A percentile compares a stretch with the other conserved stretches of the same genome.
Conservation (phyloP, 2,329 filamentous ascomycete genomes). For the Lachnellula occidentalis region DNA sequence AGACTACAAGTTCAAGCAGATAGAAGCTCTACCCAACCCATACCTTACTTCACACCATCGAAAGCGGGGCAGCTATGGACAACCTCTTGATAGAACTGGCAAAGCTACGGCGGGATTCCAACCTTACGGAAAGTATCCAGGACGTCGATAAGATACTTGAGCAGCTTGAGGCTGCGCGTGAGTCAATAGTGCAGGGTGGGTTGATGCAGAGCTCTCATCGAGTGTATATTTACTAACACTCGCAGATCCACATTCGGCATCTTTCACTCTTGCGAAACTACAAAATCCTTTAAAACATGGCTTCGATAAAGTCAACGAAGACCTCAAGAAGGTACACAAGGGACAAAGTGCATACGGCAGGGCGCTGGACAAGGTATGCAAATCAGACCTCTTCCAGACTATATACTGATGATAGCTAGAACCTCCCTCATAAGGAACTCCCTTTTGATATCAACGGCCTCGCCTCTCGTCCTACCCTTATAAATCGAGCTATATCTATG, state of each 20-base stretch:
- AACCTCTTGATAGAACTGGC: constrained; percentile 28
- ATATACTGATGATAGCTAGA: constrained; percentile 18
- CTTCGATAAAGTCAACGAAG: constrained; percentile 74
- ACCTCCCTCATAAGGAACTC: constrained; percentile 49
- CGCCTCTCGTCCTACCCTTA: constrained; percentile 65
- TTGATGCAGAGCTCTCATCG: constrained; percentile 5
- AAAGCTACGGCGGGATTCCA: constrained; percentile 29
- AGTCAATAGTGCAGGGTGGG: constrained; percentile 66
- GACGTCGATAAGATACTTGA: constrained; percentile 83
- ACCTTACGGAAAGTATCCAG: constrained; percentile 41
- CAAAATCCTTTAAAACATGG: constrained; percentile 79
- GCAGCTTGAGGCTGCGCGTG: constrained; percentile 65
- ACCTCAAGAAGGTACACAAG: constrained; percentile 77
- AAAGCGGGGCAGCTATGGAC: constrained; percentile 29
- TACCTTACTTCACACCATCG: not conserved
- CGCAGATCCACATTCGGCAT: constrained; percentile 63
- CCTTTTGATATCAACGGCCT: constrained; percentile 78
- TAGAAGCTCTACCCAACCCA: not conserved
- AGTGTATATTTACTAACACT: constrained; percentile 4
- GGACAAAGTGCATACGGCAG: constrained; percentile 81
- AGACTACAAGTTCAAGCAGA: not conserved
- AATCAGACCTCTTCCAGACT: not conserved
- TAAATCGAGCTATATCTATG: constrained; percentile 94
- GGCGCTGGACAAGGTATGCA: constrained; percentile 70
- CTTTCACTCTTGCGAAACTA: constrained; percentile 72